Percentiles rank a stretch among this genome's conserved stretches.
Evolutionary conservation across 2,329 filamentous ascomycete species (phyloP).

Genomic region (Apiospora sp.): DNA sequence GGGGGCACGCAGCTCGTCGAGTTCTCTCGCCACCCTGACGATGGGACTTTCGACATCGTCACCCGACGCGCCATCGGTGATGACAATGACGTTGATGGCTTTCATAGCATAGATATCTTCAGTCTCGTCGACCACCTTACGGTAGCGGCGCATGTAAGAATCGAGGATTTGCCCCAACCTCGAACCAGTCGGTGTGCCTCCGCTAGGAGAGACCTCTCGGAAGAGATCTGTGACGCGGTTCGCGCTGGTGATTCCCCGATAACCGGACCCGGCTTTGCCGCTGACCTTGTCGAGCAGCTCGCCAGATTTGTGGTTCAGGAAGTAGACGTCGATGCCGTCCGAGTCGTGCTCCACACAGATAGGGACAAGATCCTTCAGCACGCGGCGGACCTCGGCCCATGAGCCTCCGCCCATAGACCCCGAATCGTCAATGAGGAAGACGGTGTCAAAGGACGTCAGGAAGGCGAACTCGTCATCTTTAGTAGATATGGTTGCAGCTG

Average conservation of each 20-base stretch:
- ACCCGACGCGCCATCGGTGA: conserved; percentile 87
- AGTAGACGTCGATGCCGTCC: conserved; percentile 91
- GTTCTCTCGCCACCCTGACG: conserved; percentile 69
- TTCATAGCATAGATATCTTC: conserved; percentile 61
- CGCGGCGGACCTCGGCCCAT: conserved; percentile 78
- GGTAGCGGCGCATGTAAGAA: conserved; percentile 71
- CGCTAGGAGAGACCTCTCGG: conserved; percentile 65
- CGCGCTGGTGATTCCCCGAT: conserved; percentile 68
- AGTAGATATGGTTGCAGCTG: conserved; percentile 1
- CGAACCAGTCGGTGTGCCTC: conserved; percentile 77
- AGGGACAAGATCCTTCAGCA: conserved; percentile 73
- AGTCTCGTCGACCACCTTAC: conserved; percentile 44
- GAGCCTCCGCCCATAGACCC: conserved; percentile 80
- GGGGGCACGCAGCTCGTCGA: conserved; percentile 75
- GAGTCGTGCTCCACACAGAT: conserved; percentile 82
- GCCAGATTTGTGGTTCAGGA: conserved; percentile 74
- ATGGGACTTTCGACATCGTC: conserved; percentile 78
- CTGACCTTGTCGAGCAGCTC: conserved; percentile 43
- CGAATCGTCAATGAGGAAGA: conserved; percentile 94
- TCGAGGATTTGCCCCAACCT: conserved; percentile 75
- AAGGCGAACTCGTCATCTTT: conserved; percentile 60
- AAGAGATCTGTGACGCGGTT: conserved; percentile 74
- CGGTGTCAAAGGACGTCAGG: conserved; percentile 81
- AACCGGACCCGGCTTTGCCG: conserved; percentile 58
- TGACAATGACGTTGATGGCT: conserved; percentile 89